Evolutionary conservation across 2,329 filamentous ascomycete genomes (phyloP).

Genomic region (Coniochaeta sp.): DNA sequence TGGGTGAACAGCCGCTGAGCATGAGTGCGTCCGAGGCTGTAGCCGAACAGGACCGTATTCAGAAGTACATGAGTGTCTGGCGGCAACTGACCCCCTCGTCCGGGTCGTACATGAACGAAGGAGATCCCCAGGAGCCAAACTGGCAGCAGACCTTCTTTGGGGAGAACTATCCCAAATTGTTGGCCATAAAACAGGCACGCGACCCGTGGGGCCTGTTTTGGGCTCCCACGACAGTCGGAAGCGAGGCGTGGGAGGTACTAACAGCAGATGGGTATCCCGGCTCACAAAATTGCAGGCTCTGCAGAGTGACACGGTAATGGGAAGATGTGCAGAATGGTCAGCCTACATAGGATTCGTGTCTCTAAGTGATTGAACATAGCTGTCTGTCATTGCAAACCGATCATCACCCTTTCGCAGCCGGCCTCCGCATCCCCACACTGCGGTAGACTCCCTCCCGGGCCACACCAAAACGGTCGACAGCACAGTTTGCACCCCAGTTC

Average conservation of each 20-base stretch:
- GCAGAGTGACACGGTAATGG: neutral
- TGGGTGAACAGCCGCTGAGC: slow-evolving; percentile 10
- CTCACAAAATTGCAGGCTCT: slow-evolving; percentile 1
- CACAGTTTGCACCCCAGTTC: slow-evolving; percentile 19
- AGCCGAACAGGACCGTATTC: slow-evolving; percentile 6
- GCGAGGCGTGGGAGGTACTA: slow-evolving; percentile 10
- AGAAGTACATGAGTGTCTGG: slow-evolving; percentile 8
- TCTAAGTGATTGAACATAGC: too few species aligned
- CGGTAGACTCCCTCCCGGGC: slow-evolving; percentile 14
- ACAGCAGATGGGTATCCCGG: slow-evolving; percentile 4
- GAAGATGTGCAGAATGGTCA: too few species aligned
- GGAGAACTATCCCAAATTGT: slow-evolving; percentile 4
- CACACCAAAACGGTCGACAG: slow-evolving; percentile 13
- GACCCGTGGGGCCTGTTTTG: slow-evolving; percentile 13
- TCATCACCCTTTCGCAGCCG: slow-evolving; percentile 1
- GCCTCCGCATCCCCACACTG: slow-evolving; percentile 19
- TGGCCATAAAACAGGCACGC: slow-evolving; percentile 5
- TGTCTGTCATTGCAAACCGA: too few species aligned
- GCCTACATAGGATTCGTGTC: too few species aligned
- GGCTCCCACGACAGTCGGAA: slow-evolving; percentile 10
- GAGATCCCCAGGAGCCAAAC: slow-evolving; percentile 7
- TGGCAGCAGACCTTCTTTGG: slow-evolving; percentile 9
- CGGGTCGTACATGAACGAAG: slow-evolving; percentile 14
- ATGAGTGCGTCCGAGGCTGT: slow-evolving; percentile 9
- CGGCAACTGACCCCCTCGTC: slow-evolving; percentile 11